Conservation (phyloP, 2,329 filamentous ascomycete species). For the Aspergillus sp. region DNA sequence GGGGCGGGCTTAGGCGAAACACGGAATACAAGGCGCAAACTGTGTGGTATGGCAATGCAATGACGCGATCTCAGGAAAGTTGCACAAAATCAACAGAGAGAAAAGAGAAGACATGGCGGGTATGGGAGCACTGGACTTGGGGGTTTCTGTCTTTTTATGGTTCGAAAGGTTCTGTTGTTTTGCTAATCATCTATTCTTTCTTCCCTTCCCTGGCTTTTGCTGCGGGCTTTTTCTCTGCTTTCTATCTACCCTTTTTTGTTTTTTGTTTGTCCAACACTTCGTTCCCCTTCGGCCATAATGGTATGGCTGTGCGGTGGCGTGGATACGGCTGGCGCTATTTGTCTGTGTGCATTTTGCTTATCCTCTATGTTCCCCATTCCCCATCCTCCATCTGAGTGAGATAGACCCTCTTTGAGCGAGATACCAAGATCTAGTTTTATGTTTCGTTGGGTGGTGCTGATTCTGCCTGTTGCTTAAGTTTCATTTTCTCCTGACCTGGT, state of each 20-base stretch:
- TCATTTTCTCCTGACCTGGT: slow-evolving; percentile 3
- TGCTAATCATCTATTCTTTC: slow-evolving; percentile 14
- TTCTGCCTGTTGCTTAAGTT: slow-evolving; percentile 12
- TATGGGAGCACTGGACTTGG: slow-evolving; percentile 11
- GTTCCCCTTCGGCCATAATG: slow-evolving; percentile 29
- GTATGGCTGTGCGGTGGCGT: slow-evolving; percentile 36
- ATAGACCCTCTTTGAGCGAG: slow-evolving; percentile 44
- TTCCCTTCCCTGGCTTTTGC: slow-evolving; percentile 15
- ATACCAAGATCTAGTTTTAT: slow-evolving; percentile 45
- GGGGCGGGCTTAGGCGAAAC: slow-evolving; percentile 44
- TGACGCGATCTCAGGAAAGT: slow-evolving; percentile 14
- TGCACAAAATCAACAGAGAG: slow-evolving; percentile 11
- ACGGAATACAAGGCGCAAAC: slow-evolving; percentile 42
- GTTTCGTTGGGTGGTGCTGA: slow-evolving; percentile 22
- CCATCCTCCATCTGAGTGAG: slow-evolving; percentile 34
- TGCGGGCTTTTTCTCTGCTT: slow-evolving; percentile 26
- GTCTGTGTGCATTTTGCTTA: slow-evolving; percentile 36
- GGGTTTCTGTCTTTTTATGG: slow-evolving; percentile 19
- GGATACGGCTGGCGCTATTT: slow-evolving; percentile 40
- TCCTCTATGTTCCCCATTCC: slow-evolving; percentile 29
- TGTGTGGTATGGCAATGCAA: slow-evolving; percentile 30
- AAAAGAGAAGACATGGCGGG: slow-evolving; percentile 5
- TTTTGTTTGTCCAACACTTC: slow-evolving; percentile 18
- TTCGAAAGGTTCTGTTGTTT: slow-evolving; percentile 15
- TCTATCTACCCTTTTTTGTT: slow-evolving; percentile 25